Evolutionary conservation across 495 filamentous ascomycete species (phyloP).

Genomic region (Sporormia fimetaria): DNA sequence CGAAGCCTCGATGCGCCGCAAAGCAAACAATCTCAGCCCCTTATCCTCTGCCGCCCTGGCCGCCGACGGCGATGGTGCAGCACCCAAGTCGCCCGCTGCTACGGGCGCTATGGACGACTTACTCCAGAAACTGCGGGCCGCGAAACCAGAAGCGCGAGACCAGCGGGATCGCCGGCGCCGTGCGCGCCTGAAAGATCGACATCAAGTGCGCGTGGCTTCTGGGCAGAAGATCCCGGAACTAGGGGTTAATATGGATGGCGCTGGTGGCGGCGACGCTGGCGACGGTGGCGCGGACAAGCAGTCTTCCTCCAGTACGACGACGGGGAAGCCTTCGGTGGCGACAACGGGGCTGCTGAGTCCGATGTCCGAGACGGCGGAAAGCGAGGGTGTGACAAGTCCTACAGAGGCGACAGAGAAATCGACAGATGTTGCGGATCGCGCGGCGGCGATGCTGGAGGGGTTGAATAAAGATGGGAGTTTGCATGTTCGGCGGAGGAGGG

Average conservation of each 20-base stretch:
- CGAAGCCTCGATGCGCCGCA: slow-evolving; percentile 83
- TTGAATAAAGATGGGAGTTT: slow-evolving; percentile 36
- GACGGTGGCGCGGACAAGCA: slow-evolving; percentile 1
- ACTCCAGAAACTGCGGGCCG: slow-evolving; percentile 90
- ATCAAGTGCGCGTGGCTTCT: slow-evolving; percentile 81
- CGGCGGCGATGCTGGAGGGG: slow-evolving; percentile 72
- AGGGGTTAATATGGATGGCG: slow-evolving; percentile 29
- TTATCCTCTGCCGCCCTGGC: slow-evolving; percentile 33
- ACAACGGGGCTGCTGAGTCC: slow-evolving; percentile 16
- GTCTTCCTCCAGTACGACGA: no score
- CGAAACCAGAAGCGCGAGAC: slow-evolving; percentile 78
- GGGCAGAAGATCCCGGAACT: slow-evolving; percentile 73
- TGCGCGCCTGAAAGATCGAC: slow-evolving; percentile 77
- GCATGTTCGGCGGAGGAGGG: slow-evolving; percentile 27
- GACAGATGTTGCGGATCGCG: slow-evolving; percentile 62
- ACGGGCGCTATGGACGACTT: slow-evolving; percentile 93
- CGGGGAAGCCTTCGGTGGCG: background rate
- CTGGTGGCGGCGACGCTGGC: slow-evolving; percentile 37
- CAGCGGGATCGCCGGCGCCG: slow-evolving; percentile 78
- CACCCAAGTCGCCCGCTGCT: slow-evolving; percentile 55
- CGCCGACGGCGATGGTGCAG: slow-evolving; percentile 29
- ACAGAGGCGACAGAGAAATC: slow-evolving; percentile 27
- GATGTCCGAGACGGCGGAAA: slow-evolving; percentile 11
- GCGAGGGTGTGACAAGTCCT: slow-evolving; percentile 22
- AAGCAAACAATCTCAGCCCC: slow-evolving; percentile 54